These are phyloP conservation scores for Apophysomyces trapeziformis DNA, from an alignment of 371 early-diverging fungal species.

Conservation along the genomic window DNA sequence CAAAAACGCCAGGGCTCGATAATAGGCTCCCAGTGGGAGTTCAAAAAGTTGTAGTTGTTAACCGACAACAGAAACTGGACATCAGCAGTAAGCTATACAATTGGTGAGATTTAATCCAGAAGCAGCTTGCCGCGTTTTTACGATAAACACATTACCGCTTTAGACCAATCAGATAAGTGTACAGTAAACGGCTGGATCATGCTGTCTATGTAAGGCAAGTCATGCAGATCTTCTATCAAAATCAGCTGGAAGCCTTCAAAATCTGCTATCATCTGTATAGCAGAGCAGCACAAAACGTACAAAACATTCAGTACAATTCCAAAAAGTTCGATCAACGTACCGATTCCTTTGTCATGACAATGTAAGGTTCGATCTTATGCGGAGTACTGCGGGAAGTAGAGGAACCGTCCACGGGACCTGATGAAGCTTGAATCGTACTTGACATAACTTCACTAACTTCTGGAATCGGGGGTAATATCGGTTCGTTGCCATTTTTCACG, in stretches of 20 bases:
- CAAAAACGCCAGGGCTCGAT: conserved; percentile 86
- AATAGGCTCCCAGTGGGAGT: conserved; percentile 98
- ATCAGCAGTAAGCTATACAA: conserved; percentile 69
- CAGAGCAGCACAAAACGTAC: not conserved
- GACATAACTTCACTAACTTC: not conserved
- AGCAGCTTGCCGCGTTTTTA: not conserved
- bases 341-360: conserved; percentile 54
- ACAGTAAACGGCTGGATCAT: conserved; percentile 68
- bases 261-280: conserved; percentile 41
- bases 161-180: conserved; percentile 76
- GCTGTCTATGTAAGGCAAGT: conserved; percentile 80
- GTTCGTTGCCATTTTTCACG: not conserved
- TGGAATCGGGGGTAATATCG: conserved; percentile 15
- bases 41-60: conserved; percentile 94
- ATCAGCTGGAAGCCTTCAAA: conserved; percentile 72
- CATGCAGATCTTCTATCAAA: conserved; percentile 80
- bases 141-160: conserved; percentile 30
- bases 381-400: not conserved
- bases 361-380: conserved; percentile 42
- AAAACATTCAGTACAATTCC: not conserved
- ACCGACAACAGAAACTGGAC: conserved; percentile 73
- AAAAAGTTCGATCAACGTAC: conserved; percentile 23
- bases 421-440: not conserved
- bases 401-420: not conserved
- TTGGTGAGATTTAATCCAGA: not conserved